Percentiles rank a stretch among this genome's conserved stretches.
Conservation (phyloP, 2,329 filamentous ascomycete species). For the Cladosporium sp. region DNA sequence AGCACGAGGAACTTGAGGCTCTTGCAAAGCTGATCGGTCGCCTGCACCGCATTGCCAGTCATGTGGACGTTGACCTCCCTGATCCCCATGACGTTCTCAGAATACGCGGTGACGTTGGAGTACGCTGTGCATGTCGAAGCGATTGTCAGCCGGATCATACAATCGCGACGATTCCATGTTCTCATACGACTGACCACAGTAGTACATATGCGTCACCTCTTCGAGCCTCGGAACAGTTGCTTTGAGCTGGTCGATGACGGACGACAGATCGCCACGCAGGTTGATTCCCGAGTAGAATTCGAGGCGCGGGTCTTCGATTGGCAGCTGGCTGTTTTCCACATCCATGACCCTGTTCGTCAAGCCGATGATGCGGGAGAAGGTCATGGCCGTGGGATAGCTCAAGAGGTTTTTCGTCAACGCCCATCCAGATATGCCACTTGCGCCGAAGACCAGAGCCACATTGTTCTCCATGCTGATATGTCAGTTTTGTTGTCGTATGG, state of each 20-base stretch:
- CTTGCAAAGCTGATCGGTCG: slow-evolving; percentile 19
- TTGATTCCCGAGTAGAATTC: slow-evolving; percentile 42
- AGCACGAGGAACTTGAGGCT: slow-evolving; percentile 36
- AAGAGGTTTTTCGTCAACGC: slow-evolving; percentile 46
- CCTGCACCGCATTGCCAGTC: slow-evolving; percentile 11
- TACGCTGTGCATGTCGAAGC: not conserved
- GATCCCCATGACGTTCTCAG: slow-evolving; percentile 1
- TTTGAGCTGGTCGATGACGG: slow-evolving; percentile 38
- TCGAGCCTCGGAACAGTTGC: not conserved
- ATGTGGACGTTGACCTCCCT: slow-evolving; percentile 12
- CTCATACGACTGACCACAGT: not conserved
- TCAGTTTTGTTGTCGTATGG: too few species aligned
- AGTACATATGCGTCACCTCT: not conserved
- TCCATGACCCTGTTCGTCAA: slow-evolving; percentile 44
- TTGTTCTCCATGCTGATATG: too few species aligned
- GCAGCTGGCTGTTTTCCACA: slow-evolving; percentile 33
- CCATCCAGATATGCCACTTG: slow-evolving; percentile 48
- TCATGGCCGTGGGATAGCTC: slow-evolving; percentile 41
- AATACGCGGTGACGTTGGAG: not conserved
- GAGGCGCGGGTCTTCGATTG: slow-evolving; percentile 35
- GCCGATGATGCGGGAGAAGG: slow-evolving; percentile 45
- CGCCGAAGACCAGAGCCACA: slow-evolving; percentile 38
- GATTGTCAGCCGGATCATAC: not conserved
- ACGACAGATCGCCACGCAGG: slow-evolving; percentile 35
- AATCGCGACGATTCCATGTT: not conserved